These are phyloP conservation scores for Cyberlindnera nakhonratchasimensis DNA, from an alignment of 805 yeast species.

Conservation along the genomic window DNA sequence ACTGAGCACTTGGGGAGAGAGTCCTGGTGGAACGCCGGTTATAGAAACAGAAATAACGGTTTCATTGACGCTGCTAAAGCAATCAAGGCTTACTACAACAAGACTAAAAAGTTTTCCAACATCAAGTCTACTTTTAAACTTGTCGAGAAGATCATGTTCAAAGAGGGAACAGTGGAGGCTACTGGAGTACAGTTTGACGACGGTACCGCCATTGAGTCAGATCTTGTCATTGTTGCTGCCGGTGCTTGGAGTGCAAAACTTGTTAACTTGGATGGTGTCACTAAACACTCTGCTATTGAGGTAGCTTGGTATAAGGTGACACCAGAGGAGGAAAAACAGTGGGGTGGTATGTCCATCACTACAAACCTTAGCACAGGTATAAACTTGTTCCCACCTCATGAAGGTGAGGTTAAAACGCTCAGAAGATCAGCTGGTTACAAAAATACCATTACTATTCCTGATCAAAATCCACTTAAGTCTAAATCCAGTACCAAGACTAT, in stretches of 20 bases:
- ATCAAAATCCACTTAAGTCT: constrained; percentile 3
- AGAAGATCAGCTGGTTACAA: constrained; percentile 17
- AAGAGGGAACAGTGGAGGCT: constrained; percentile 16
- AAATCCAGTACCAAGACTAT: constrained; percentile 2
- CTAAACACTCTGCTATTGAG: constrained; percentile 16
- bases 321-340: constrained; percentile 11
- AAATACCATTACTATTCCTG: constrained; percentile 9
- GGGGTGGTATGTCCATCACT: constrained; percentile 16
- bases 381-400: constrained; percentile 19
- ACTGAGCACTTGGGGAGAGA: constrained; percentile 19
- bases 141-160: constrained; percentile 13
- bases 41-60: constrained; percentile 11
- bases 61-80: constrained; percentile 18
- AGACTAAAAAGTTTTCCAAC: constrained; percentile 10
- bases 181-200: constrained; percentile 13
- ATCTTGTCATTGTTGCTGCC: constrained; percentile 17
- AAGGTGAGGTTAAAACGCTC: constrained; percentile 16
- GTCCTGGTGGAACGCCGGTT: constrained; percentile 18
- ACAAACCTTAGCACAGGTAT: constrained; percentile 18
- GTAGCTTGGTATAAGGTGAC: constrained; percentile 18
- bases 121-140: constrained; percentile 11
- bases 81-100: constrained; percentile 12
- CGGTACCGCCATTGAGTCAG: constrained; percentile 4
- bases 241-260: constrained; percentile 22
- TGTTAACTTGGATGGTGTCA: constrained; percentile 13